Percentiles rank a stretch among this genome's conserved stretches.
phyloP scores from a whole-genome alignment of 768 basidiomycete species.

The Hypholoma sublateritium region DNA sequence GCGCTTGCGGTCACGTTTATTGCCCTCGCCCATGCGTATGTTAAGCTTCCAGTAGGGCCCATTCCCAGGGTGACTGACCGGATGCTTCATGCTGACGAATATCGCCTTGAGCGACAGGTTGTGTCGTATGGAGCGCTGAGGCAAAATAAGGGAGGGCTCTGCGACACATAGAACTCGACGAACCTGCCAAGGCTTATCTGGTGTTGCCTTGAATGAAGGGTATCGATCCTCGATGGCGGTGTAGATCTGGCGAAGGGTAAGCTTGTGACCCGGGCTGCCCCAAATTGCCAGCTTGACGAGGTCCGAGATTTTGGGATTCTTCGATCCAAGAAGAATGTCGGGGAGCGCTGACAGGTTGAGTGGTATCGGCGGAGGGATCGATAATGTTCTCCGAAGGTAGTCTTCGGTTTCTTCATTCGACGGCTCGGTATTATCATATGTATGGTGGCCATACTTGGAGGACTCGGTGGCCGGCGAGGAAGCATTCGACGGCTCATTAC shows the following conservation, averaged over 20 bases:
- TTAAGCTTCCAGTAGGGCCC: slow-evolving; percentile 67
- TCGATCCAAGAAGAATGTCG: not conserved
- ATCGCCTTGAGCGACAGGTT: slow-evolving; percentile 46
- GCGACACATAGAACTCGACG: not conserved
- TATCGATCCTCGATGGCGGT: slow-evolving; percentile 11
- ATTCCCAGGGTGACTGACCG: slow-evolving; percentile 69
- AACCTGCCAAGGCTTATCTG: slow-evolving; percentile 16
- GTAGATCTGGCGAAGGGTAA: slow-evolving; percentile 12
- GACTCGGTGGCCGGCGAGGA: not conserved
- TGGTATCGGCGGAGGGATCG: slow-evolving; percentile 9
- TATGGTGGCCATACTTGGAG: not conserved
- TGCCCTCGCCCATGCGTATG: slow-evolving; percentile 53
- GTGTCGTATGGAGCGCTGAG: slow-evolving; percentile 43
- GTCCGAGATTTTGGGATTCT: slow-evolving; percentile 7
- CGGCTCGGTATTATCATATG: not conserved
- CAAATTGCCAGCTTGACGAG: slow-evolving; percentile 16
- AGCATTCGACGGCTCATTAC: no score
- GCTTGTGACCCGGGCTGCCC: slow-evolving; percentile 10
- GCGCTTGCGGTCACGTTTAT: slow-evolving; percentile 61
- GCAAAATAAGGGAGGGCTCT: not conserved
- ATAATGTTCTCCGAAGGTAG: slow-evolving; percentile 14
- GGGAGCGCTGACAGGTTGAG: slow-evolving; percentile 16
- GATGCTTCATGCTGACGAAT: slow-evolving; percentile 55
- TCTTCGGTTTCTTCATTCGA: slow-evolving; percentile 17
- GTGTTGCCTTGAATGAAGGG: not conserved